Evolutionary conservation across 78 protist genomes (phyloP).

Genomic region (Trichosphaerium sp.): DNA sequence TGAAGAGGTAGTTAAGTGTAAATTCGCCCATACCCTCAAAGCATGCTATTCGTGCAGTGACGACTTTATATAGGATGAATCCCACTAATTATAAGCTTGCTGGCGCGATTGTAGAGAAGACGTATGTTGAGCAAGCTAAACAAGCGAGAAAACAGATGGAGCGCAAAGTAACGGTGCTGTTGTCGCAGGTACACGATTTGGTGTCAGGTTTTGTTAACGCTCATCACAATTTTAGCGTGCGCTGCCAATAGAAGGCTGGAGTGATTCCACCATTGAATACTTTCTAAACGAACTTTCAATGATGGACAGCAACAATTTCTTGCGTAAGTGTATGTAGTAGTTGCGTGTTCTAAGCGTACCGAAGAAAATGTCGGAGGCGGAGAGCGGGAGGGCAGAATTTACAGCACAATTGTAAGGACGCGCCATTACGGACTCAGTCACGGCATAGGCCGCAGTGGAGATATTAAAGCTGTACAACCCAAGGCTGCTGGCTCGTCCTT

Average conservation of each 20-base stretch:
- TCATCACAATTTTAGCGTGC: slow-evolving; percentile 31
- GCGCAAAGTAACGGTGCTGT: not conserved
- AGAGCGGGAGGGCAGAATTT: slow-evolving; percentile 94
- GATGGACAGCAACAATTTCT: slow-evolving; percentile 83
- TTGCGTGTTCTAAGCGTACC: not conserved
- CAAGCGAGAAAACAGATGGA: slow-evolving; percentile 31
- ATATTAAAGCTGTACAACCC: slow-evolving; percentile 91
- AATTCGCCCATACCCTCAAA: no score
- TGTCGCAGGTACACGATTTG: slow-evolving; percentile 16
- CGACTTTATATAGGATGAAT: slow-evolving; percentile 62
- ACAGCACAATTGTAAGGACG: slow-evolving; percentile 45
- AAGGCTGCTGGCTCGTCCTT: slow-evolving; percentile 99
- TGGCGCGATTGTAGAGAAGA: slow-evolving; percentile 23
- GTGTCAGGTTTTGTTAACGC: not conserved
- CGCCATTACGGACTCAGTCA: slow-evolving; percentile 61
- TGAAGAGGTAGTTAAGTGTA: no score
- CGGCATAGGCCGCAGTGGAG: slow-evolving; percentile 98
- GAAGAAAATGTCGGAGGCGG: slow-evolving; percentile 90
- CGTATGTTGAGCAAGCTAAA: slow-evolving; percentile 50
- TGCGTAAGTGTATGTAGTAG: not conserved
- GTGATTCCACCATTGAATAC: slow-evolving; percentile 42
- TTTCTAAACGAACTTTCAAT: slow-evolving; percentile 51
- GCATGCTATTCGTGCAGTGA: no score
- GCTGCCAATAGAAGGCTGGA: slow-evolving; percentile 77
- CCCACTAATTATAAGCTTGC: slow-evolving; percentile 25